Evolutionary conservation across 768 basidiomycete species (phyloP).

Genomic region (Podaxis pistillaris): DNA sequence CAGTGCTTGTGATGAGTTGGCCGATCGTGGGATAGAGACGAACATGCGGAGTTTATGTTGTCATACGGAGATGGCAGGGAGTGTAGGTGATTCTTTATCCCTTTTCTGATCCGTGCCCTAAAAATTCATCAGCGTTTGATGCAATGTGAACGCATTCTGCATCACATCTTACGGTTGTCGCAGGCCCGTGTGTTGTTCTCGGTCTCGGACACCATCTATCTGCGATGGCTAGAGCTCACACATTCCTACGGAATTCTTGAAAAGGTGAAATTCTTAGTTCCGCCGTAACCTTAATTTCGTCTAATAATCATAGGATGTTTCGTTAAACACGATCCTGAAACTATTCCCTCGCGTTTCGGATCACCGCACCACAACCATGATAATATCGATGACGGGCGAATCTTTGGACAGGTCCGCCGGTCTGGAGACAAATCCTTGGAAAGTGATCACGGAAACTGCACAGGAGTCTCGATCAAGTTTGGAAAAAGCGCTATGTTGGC

Average conservation of each 20-base stretch:
- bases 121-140: constrained; percentile 2
- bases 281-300: neutral
- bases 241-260: constrained; percentile 29
- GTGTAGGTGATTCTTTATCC: constrained; percentile 11
- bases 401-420: constrained; percentile 26
- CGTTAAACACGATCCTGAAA: constrained; percentile 48
- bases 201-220: constrained; percentile 52
- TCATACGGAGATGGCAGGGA: neutral
- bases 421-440: constrained; percentile 51
- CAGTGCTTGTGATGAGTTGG: constrained; percentile 48
- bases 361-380: constrained; percentile 33
- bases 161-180: constrained; percentile 46
- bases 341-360: constrained; percentile 58
- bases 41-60: constrained; percentile 5
- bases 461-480: constrained; percentile 41
- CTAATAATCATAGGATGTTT: constrained; percentile 6
- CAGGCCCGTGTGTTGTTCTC: constrained; percentile 52
- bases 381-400: constrained; percentile 5
- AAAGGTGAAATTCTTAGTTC: constrained; percentile 33
- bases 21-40: constrained; percentile 22
- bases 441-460: constrained; percentile 43
- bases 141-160: constrained; percentile 41
- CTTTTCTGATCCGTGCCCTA: neutral
- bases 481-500: constrained; percentile 51
- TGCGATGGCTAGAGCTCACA: constrained; percentile 56